phyloP scores from a whole-genome alignment of 2,329 filamentous ascomycete species.

The Sporothrix euskadiensis region DNA sequence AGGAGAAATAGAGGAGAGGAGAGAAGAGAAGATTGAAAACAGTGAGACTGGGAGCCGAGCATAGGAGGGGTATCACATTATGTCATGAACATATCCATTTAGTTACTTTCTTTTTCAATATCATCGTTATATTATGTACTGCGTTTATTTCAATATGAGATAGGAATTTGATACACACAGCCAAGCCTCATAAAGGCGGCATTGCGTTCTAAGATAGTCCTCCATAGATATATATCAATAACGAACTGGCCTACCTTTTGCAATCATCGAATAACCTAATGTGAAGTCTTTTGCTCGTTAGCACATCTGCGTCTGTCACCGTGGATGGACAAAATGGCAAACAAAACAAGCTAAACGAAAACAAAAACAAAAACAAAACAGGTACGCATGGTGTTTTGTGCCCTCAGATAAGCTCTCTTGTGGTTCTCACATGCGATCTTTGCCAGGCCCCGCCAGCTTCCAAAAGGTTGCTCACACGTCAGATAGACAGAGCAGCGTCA shows the following conservation, averaged over 20 bases:
- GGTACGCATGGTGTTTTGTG: constrained; percentile 22
- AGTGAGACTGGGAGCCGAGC: neutral
- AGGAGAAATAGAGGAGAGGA: neutral
- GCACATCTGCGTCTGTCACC: neutral
- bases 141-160: neutral
- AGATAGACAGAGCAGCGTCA: neutral
- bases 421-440: constrained; percentile 28
- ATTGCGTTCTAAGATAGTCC: neutral
- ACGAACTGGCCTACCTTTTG: neutral
- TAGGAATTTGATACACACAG: neutral
- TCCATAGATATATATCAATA: neutral
- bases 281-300: neutral
- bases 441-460: neutral
- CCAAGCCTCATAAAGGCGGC: neutral
- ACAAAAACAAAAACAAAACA: neutral
- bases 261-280: neutral
- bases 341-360: neutral
- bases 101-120: neutral
- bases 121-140: neutral
- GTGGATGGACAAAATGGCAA: no score
- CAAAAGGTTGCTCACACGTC: neutral
- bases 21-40: neutral
- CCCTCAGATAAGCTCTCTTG: constrained; percentile 35
- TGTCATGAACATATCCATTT: constrained; percentile 1
- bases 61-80: neutral